Percentiles rank a stretch among this genome's conserved stretches.
Evolutionary conservation across 1,284 basidiomycete genomes (phyloP).

Genomic region (Laetiporus sulphureus): DNA sequence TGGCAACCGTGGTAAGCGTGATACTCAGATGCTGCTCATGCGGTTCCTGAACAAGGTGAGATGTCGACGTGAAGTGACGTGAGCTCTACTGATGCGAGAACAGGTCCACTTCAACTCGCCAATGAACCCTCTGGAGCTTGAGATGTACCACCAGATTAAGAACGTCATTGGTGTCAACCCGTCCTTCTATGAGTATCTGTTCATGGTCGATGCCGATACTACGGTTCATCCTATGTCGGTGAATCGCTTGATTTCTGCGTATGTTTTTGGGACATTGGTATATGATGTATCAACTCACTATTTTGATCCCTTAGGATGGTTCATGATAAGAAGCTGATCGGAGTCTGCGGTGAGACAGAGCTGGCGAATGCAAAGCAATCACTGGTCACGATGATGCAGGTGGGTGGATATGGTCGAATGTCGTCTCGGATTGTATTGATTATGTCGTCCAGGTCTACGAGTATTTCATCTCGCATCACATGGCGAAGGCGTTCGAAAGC

Average conservation of each 20-base stretch:
- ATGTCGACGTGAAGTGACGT: not conserved
- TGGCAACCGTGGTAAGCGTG: constrained; percentile 95
- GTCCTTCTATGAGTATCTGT: constrained; percentile 95
- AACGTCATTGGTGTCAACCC: constrained; percentile 99
- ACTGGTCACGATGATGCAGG: constrained; percentile 97
- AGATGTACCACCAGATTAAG: constrained; percentile 99
- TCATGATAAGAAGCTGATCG: constrained; percentile 89
- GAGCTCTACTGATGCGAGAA: not conserved
- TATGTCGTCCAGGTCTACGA: constrained; percentile 71
- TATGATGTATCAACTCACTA: not conserved
- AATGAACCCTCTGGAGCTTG: constrained; percentile 95
- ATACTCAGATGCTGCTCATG: constrained; percentile 95
- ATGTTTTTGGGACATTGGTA: constrained; percentile 35
- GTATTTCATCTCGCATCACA: constrained; percentile 95
- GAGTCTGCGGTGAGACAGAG: constrained; percentile 91
- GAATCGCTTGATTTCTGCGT: constrained; percentile 90
- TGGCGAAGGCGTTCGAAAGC: constrained; percentile 96
- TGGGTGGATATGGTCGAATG: constrained; percentile 25
- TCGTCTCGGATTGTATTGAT: constrained; percentile 7
- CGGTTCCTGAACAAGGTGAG: constrained; percentile 92
- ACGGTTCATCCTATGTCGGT: constrained; percentile 82
- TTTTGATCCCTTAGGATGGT: constrained; percentile 57
- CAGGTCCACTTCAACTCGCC: constrained; percentile 94
- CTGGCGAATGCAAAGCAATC: constrained; percentile 89
- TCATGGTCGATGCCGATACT: constrained; percentile 98